Base-by-base conservation (phyloP, 805 yeast genomes). In the Hanseniaspora nectarophila region DNA sequence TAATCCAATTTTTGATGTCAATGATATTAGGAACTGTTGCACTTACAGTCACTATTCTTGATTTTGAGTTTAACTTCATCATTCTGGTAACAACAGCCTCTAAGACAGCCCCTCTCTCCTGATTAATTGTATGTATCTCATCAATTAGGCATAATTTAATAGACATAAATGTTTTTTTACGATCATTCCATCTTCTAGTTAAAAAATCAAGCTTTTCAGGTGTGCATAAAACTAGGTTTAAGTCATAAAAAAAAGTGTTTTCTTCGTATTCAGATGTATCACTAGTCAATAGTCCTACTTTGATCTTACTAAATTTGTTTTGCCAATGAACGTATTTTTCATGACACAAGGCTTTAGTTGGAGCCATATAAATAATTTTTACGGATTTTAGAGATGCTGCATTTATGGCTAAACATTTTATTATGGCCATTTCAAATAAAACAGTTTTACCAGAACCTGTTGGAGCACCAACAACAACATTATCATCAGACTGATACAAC, bases 191-290 rank as follows among this genome's bases (percentile, higher is more conserved):
- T 56, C 70, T 72, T 56, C 81, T 65, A 0, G 82, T 75, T 53
- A 77, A 63, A 42, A 73, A 64, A 57, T 78, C 82, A 80, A 81
- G 77, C 59, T 78, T 78, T 59, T 78, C 82, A 4, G 82, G 82
- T 1, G 82, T 78, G 1, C 80, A 72, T 8, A 78, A 71, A 9
- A 78, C 75, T 4, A 78, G 67, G 53, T 74, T 73, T 1, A 78
- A 70, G n/a, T 63, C 69, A 59, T 69, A 69, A 3, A 73, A n/a
- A n/a, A n/a, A 76, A 37, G 62, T 66, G 12, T 72, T 78, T 5
- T 73, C 64, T 39, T 75, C 77, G 3, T 66, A 53, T 20, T 63
- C 64, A 9, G 71, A 64, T 10, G 81, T 75, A 55, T 78, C 83
- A 53, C 82, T 72, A 0, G 83, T 78, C 38, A 79, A 61, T 42